Conservation (phyloP, 306 rosid genomes). For the Adenanthera pavonina region DNA sequence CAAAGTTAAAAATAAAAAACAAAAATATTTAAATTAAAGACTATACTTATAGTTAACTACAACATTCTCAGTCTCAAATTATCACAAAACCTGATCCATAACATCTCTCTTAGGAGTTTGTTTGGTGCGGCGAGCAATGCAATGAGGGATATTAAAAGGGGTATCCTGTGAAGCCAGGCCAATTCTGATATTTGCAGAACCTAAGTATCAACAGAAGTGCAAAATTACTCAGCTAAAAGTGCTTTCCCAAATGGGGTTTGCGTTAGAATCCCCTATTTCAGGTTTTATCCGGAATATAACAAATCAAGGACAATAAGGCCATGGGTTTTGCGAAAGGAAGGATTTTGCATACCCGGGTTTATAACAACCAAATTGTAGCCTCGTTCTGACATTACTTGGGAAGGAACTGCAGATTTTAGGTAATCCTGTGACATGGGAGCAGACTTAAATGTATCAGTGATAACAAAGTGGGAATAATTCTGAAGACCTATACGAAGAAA, state of each 20-base stretch:
- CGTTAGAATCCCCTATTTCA: background rate
- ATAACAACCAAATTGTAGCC: slow-evolving; percentile 91
- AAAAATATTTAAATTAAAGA: background rate
- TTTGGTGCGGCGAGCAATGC: slow-evolving; percentile 80
- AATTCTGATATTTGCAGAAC: slow-evolving; percentile 85
- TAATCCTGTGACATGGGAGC: slow-evolving; percentile 70
- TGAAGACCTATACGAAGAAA: background rate
- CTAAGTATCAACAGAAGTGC: slow-evolving; percentile 49
- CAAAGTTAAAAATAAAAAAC: slow-evolving; percentile 3
- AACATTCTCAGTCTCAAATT: background rate
- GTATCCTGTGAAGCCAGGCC: slow-evolving; percentile 88
- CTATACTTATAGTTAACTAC: background rate
- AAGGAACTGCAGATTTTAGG: slow-evolving; percentile 90
- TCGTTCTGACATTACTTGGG: slow-evolving; percentile 82
- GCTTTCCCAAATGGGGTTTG: slow-evolving; percentile 8
- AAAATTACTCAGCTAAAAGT: slow-evolving; percentile 8
- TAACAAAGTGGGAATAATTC: slow-evolving; percentile 26
- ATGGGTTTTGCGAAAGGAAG: slow-evolving; percentile 26
- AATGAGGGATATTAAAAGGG: slow-evolving; percentile 81
- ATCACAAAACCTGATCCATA: slow-evolving; percentile 81
- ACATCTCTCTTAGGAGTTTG: slow-evolving; percentile 74
- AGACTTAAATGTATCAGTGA: background rate
- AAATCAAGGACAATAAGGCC: background rate
- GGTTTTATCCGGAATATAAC: slow-evolving; percentile 18
- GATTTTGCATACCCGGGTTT: slow-evolving; percentile 74